Percentiles rank a stretch among this genome's conserved stretches.
Conservation (phyloP, 805 yeast species). For the Yamadazyma akitaensis region DNA sequence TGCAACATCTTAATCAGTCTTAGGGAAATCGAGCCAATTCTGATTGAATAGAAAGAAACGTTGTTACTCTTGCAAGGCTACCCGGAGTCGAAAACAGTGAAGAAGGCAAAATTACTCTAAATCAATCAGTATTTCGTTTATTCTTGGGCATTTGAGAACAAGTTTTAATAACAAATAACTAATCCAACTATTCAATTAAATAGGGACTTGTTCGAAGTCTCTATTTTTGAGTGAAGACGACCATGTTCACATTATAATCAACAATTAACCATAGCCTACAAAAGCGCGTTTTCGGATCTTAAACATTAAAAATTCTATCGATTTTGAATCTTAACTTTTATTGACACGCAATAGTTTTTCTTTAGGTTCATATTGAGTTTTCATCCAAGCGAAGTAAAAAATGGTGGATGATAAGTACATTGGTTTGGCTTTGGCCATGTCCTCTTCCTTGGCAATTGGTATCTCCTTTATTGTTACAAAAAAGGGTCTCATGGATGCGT, state of each 20-base stretch:
- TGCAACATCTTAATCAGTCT: too few species aligned
- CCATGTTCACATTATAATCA: too few species aligned
- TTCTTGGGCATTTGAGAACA: too few species aligned
- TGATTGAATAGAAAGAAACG: too few species aligned
- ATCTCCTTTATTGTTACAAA: slow-evolving; percentile 87
- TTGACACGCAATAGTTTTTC: background rate
- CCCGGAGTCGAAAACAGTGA: too few species aligned
- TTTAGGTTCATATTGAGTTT: background rate
- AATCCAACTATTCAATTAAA: too few species aligned
- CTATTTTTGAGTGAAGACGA: too few species aligned
- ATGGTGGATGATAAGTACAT: slow-evolving; percentile 80
- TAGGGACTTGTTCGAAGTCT: background rate
- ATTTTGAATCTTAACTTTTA: background rate
- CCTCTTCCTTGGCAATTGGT: slow-evolving; percentile 86
- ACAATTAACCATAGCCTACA: background rate
- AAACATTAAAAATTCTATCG: background rate
- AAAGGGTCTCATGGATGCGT: slow-evolving; percentile 74
- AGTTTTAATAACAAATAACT: too few species aligned
- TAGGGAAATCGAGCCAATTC: too few species aligned
- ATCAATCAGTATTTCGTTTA: too few species aligned
- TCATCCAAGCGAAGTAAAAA: background rate
- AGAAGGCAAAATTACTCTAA: too few species aligned
- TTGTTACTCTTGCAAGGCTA: too few species aligned
- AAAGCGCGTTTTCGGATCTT: slow-evolving; percentile 1
- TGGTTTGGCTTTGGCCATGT: slow-evolving; percentile 83